Evolutionary conservation across 352 stramenopile genomes (phyloP), one percentile per base, ranked within the genome.

Genomic region (Phytophthora chlamydospora): DNA sequence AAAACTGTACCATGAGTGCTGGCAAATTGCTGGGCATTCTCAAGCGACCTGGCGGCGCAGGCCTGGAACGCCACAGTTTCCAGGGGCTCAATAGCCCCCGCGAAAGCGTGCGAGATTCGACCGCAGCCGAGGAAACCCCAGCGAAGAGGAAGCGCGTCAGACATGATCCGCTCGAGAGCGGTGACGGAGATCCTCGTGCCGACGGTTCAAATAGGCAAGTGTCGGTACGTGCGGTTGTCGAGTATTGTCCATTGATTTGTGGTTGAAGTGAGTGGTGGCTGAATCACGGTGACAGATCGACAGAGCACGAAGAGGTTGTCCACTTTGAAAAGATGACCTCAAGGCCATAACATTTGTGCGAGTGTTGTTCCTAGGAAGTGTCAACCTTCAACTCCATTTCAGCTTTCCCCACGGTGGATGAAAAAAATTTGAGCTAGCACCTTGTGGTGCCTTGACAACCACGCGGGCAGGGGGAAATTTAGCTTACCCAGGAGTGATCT

Each of bases 51-150:
- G 8, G 83, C 73, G 0, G 80, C 80, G 33, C 83, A 92, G 1
- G 78, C 78, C 34, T 75, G 68, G 51, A 86, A 55, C 2, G 47
- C 36, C 10, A 69, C 73, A 13, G 31, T 60, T 9, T 74, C 29
- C 33, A 80, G 41, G 4, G 53, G 35, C 12, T 66, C 63, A 38
- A 85, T 76, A 41, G 78, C 77, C 12, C 75, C 79, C 4, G 60
- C 74, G 52, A 85, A 92, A 64, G 84, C 83, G 11, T 74, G 69
- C 19, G 76, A 75, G 62, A 92, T 92, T 43, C 76, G 81, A 42
- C 80, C 83, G 54, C 83, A 92, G 48, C 78, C 83, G 29, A 91
- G 60, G 47, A 91, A 84, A 5, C 80, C 80, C 83, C 83, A 91
- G 16, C 80, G 73, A 16, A 90, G 56, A 55, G 59, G 32, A 13